Base-by-base conservation (phyloP, 305 asterid genomes). In the Solanum hybrid region DNA sequence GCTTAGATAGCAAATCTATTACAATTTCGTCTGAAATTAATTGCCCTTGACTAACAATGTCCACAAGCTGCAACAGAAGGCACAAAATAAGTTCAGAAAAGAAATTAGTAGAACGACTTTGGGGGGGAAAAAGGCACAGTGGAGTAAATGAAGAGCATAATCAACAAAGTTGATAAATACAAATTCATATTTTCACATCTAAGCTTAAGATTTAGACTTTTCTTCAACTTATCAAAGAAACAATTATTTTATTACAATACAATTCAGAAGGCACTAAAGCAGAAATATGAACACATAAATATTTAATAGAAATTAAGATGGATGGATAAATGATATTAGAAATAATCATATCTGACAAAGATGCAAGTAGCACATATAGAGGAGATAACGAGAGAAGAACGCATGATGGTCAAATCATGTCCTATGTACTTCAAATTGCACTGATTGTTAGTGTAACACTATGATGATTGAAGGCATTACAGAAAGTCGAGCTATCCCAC, bases 1-100 rank as follows among this genome's bases (percentile, higher is more conserved):
- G 95, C 93, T 94, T 96, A 64, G 99, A 96, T 18, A 97, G 95
- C 82, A 97, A 95, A 92, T 93, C 94, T 71, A 97, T 95, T 91
- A 96, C 95, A 71, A 94, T 95, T 93, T 97, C 99, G 92, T 97
- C 98, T 12, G 99, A 95, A 86, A 97, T 93, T 86, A 97, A 92
- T 87, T 94, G 93, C 89, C 99, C 99, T 90, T 95, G 95, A 92
- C 96, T 96, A 64, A 97, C 99, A 86, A 95, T 96, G 90, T 95
- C 98, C 0, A 93, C 95, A 76, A 97, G 97, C 99, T 97, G 98
- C 92, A 92, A 84, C 78, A 57, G 83, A 80, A 91, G 90, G 87
- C 79, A 36, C 31, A 39, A 92, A 90, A 82, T n/a, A 86, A 64
- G 29, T 61, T 26, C 29, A 82, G 3, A 77, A 75, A 36, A 11